These are phyloP conservation scores for Tinospora cordifolia DNA, from an alignment of 164 flowering plant species.

Conservation along the genomic window DNA sequence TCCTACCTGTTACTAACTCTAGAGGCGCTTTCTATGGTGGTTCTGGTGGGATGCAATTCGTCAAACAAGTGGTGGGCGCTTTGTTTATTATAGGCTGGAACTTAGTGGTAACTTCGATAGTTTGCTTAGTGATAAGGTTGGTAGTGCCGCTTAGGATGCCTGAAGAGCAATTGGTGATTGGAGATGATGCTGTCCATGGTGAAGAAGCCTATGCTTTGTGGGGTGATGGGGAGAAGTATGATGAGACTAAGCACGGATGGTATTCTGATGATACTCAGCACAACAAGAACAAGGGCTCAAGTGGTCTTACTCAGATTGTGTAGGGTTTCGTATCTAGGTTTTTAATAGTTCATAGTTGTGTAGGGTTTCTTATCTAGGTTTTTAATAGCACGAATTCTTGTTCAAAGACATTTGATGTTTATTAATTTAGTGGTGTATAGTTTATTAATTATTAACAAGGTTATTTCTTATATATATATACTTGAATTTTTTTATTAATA, in stretches of 20 bases:
- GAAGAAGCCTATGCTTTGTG: conserved; percentile 41
- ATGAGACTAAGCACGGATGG: conserved; percentile 24
- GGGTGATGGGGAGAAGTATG: conserved; percentile 39
- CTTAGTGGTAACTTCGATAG: conserved; percentile 24
- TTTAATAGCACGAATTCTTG: too few species aligned
- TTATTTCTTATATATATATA: too few species aligned
- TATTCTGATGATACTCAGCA: conserved; percentile 24
- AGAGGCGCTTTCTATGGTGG: conserved; percentile 32
- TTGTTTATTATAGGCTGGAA: conserved; percentile 34
- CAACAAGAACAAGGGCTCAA: background rate
- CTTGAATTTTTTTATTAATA: too few species aligned
- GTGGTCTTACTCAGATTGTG: conserved; percentile 15
- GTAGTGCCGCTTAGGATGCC: conserved; percentile 36
- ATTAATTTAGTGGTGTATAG: too few species aligned
- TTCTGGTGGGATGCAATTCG: conserved; percentile 26
- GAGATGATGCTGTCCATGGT: conserved; percentile 44
- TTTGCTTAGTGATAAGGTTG: conserved; percentile 20
- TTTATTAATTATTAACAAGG: too few species aligned
- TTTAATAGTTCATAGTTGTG: background rate
- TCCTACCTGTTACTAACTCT: conserved; percentile 30
- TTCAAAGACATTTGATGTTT: too few species aligned
- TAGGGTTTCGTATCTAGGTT: background rate
- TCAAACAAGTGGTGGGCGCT: conserved; percentile 30
- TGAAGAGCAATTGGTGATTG: conserved; percentile 29
- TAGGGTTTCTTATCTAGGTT: too few species aligned